Evolutionary conservation across 495 filamentous ascomycete species (phyloP), one percentile per base, ranked within the genome.

Genomic region (Penicillium simplicissimum): DNA sequence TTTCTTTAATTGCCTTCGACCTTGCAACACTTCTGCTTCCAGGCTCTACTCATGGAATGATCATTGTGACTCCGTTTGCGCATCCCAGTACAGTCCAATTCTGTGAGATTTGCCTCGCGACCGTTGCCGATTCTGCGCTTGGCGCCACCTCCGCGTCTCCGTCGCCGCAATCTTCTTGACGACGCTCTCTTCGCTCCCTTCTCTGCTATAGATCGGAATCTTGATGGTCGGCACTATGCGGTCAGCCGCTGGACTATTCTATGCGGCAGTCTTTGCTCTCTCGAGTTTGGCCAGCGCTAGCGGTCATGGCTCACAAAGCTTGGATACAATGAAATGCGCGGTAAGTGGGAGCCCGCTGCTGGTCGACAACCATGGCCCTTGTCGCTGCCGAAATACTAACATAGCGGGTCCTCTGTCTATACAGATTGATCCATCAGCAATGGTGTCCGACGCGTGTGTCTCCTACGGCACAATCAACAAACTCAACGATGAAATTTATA

Each of bases 381-480:
- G 23, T 57, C 3, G 6, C 55, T n/a, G 38, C 9, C 8, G 9
- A 3, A 53, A 37, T 19, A 61, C 47, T 67, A 10, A 63, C 53
- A 42, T 19, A 52, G 4, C 14, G 34, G 28, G 25, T 25, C 48
- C 35, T 65, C 48, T 56, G 64, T n/a, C 19, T 31, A 4, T 14
- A 28, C 69, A 90, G 87, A 81, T 89, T 65, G 84, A 88, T 53
- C 85, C 85, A 11, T 78, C 76, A 38, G 81, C 85, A 31, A 86
- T 82, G 59, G 85, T 90, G 8, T 93, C 91, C 33, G 95, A 98
- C 71, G 91, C 95, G 17, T 98, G 94, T 73, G 90, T 91, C 47
- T 95, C 94, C 42, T 98, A 96, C 72, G 87, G 87, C 51, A 91
- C 89, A 28, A 88, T 98, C 76, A 92, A 98, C 67, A 72, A 78